Evolutionary conservation across 768 basidiomycete species (phyloP).

Genomic region (Pleurotus tuber-regium): DNA sequence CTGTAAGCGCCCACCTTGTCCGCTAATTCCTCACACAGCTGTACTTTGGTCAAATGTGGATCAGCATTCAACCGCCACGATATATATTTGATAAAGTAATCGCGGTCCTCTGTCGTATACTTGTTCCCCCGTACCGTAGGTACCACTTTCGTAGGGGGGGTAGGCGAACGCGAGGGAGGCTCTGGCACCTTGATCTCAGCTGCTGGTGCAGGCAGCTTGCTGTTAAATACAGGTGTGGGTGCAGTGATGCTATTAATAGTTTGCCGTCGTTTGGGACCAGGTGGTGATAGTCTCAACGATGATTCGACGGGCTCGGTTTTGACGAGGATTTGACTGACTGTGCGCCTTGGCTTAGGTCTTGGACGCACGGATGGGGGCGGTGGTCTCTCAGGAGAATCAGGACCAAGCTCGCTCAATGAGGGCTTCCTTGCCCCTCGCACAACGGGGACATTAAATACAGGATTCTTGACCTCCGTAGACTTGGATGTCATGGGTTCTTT

Average conservation of each 20-base stretch:
- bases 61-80: conserved; percentile 58
- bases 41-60: conserved; percentile 47
- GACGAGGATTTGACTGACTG: neutral
- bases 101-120: conserved; percentile 65
- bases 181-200: conserved; percentile 56
- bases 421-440: conserved; percentile 18
- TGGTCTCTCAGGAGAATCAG: conserved; percentile 5
- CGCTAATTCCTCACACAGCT: conserved; percentile 53
- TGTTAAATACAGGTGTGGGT: conserved; percentile 41
- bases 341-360: neutral
- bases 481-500: no score
- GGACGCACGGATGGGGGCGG: neutral
- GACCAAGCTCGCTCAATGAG: neutral
- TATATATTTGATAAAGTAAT: conserved; percentile 66
- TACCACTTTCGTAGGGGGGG: conserved; percentile 54
- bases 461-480: no score
- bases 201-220: conserved; percentile 58
- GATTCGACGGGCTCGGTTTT: conserved; percentile 26
- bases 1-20: conserved; percentile 49
- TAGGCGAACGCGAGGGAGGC: conserved; percentile 69
- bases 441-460: conserved; percentile 13
- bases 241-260: conserved; percentile 65
- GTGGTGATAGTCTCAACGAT: conserved; percentile 21
- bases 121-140: conserved; percentile 49
- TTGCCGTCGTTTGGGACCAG: conserved; percentile 29